These are phyloP conservation scores for Yamadazyma aaseri DNA, from an alignment of 1,139 yeast species.

Conservation along the genomic window DNA sequence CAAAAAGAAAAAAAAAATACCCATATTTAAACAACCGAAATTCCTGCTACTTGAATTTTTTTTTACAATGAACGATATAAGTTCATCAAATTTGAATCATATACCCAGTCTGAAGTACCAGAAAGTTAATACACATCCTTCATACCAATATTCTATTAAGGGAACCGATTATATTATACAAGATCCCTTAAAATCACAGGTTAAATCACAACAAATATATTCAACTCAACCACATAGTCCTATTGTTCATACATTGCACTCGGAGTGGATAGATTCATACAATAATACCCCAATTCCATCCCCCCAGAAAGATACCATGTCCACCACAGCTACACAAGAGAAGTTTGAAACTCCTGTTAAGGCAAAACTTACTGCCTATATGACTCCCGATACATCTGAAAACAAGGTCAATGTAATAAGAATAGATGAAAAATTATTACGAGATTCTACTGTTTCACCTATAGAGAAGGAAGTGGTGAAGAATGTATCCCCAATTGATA, in stretches of 20 bases:
- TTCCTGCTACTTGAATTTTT: not conserved
- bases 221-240: conserved; percentile 18
- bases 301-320: conserved; percentile 20
- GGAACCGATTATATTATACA: not conserved
- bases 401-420: conserved; percentile 13
- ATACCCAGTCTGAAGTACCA: conserved; percentile 1
- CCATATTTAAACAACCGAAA: conserved; percentile 3
- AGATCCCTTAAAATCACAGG: not conserved
- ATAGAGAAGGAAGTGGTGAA: conserved; percentile 2
- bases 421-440: conserved; percentile 12
- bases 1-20: conserved; percentile 1
- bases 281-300: conserved; percentile 24
- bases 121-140: not conserved
- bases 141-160: not conserved
- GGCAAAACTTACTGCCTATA: conserved; percentile 15
- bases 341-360: conserved; percentile 26
- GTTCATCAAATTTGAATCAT: not conserved
- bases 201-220: conserved; percentile 2
- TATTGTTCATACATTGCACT: conserved; percentile 24
- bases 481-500: conserved; percentile 28
- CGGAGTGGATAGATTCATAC: conserved; percentile 41
- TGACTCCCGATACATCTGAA: conserved; percentile 24
- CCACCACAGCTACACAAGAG: conserved; percentile 16
- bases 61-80: conserved; percentile 4
- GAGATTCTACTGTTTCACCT: conserved; percentile 11